A percentile compares a stretch with the other conserved stretches of the same genome.
Evolutionary conservation across 2,329 filamentous ascomycete species (phyloP).

Genomic region (Dothiorella sarmentorum): DNA sequence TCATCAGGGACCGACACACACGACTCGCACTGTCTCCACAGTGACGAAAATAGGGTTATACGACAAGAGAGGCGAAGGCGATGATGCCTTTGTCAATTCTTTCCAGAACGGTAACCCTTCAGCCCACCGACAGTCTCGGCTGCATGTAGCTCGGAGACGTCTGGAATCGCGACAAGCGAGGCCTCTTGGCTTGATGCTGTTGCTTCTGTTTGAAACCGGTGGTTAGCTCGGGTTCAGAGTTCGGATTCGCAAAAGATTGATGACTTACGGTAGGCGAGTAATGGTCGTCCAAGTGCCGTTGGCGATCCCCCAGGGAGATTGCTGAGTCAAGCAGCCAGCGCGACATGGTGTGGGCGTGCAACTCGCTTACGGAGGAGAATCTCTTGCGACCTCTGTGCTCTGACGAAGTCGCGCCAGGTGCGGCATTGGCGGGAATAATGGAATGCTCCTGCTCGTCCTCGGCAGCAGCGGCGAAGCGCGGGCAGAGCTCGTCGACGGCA

Average conservation of each 20-base stretch:
- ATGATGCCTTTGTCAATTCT: neutral
- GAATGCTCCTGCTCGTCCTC: neutral
- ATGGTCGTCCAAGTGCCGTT: neutral
- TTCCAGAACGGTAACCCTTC: neutral
- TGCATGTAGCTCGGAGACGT: neutral
- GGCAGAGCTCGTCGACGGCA: slow-evolving; percentile 1
- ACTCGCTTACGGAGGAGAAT: slow-evolving; percentile 5
- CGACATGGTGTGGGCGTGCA: slow-evolving; percentile 16
- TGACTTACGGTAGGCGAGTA: neutral
- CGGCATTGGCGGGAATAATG: neutral
- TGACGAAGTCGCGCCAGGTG: neutral
- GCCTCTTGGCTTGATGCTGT: neutral
- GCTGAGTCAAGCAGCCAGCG: slow-evolving; percentile 14
- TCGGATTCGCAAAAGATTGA: neutral
- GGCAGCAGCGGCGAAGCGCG: neutral
- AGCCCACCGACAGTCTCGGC: slow-evolving; percentile 7
- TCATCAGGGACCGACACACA: neutral
- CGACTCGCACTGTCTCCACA: slow-evolving; percentile 1
- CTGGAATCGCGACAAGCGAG: slow-evolving; percentile 1
- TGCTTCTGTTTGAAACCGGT: neutral
- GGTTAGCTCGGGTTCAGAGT: neutral
- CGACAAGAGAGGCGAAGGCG: neutral
- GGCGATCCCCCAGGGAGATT: slow-evolving; percentile 11
- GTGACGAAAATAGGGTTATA: slow-evolving; percentile 3
- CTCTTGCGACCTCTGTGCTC: slow-evolving; percentile 9